Evolutionary conservation across 2,329 filamentous ascomycete genomes (phyloP).

Genomic region (Diaporthe velutina): DNA sequence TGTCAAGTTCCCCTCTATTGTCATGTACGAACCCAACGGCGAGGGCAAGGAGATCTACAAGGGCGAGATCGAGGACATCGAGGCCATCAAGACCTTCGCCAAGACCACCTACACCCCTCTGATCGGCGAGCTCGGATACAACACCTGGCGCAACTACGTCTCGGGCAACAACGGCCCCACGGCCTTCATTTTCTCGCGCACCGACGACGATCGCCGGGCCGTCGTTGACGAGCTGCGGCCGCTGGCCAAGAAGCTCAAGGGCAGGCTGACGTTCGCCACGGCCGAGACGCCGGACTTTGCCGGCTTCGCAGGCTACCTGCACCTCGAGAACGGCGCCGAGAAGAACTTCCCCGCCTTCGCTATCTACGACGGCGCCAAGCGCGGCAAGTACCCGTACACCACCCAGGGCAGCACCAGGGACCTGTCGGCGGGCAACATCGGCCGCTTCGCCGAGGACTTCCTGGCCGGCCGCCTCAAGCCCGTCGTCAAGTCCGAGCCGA

Average conservation of each 20-base stretch:
- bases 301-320: constrained; percentile 95
- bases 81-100: constrained; percentile 85
- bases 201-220: constrained; percentile 85
- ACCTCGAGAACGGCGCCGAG: constrained; percentile 86
- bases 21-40: constrained; percentile 98
- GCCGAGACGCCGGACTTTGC: constrained; percentile 96
- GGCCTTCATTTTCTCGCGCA: constrained; percentile 98
- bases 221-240: constrained; percentile 84
- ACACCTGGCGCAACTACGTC: constrained; percentile 97
- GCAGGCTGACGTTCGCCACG: constrained; percentile 96
- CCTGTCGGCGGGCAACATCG: constrained; percentile 78
- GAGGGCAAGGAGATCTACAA: constrained; percentile 91
- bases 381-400: constrained; percentile 96
- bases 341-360: constrained; percentile 91
- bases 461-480: constrained; percentile 88
- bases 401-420: constrained; percentile 80
- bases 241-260: constrained; percentile 91
- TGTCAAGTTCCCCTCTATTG: constrained; percentile 85
- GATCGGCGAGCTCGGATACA: constrained; percentile 94
- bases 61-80: constrained; percentile 80
- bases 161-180: constrained; percentile 85
- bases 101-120: constrained; percentile 89
- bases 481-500: constrained; percentile 97
- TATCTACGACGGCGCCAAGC: constrained; percentile 95
- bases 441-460: constrained; percentile 88